Conservation (phyloP, 176 grass and related monocot genomes). For the Eleusine indica region DNA sequence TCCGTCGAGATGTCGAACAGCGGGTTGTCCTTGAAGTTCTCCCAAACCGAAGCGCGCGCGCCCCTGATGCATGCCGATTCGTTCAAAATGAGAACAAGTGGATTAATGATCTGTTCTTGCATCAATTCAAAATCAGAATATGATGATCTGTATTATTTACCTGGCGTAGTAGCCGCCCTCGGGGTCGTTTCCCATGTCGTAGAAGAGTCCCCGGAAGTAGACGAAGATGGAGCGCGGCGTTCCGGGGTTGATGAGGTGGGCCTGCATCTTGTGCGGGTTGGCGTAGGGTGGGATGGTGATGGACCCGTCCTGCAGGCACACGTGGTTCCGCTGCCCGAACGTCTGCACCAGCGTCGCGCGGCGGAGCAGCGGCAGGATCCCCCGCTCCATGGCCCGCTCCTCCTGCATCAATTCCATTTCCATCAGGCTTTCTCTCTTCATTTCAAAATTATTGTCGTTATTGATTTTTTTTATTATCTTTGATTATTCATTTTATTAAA, state of each 20-base stretch:
- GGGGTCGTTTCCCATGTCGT: slow-evolving; percentile 66
- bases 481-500: too few relatives aligned
- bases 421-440: too few relatives aligned
- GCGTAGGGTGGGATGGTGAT: slow-evolving; percentile 66
- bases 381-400: slow-evolving; percentile 55
- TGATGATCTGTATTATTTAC: neutral
- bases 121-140: neutral
- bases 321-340: slow-evolving; percentile 68
- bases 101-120: too few relatives aligned
- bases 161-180: slow-evolving; percentile 70
- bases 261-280: slow-evolving; percentile 59
- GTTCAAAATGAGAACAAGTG: neutral
- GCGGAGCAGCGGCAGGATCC: slow-evolving; percentile 59
- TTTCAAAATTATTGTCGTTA: too few relatives aligned
- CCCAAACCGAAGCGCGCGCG: slow-evolving; percentile 61
- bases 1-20: slow-evolving; percentile 82
- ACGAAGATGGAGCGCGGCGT: slow-evolving; percentile 71
- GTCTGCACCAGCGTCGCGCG: slow-evolving; percentile 65
- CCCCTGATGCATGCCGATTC: slow-evolving; percentile 22
- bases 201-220: slow-evolving; percentile 68
- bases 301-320: slow-evolving; percentile 60
- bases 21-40: slow-evolving; percentile 82
- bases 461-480: too few relatives aligned
- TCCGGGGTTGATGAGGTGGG: slow-evolving; percentile 52
- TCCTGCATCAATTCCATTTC: slow-evolving; percentile 24